Base-by-base conservation (phyloP, 2,329 filamentous ascomycete species). In the Tolypocladium ovalisporum region DNA sequence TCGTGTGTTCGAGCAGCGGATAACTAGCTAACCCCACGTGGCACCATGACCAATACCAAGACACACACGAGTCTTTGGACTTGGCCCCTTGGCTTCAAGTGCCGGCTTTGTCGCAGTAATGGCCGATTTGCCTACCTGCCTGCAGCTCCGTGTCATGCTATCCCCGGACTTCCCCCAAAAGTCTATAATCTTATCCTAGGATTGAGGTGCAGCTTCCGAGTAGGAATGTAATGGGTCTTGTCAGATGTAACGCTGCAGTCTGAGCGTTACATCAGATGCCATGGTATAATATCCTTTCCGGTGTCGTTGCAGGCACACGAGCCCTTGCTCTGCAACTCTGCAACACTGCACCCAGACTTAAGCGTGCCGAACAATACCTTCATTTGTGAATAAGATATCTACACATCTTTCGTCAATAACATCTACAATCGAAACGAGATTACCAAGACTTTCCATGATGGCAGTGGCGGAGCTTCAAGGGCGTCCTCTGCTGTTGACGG, bases 401-500 rank as follows among this genome's bases (percentile, higher is more conserved):
- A n/a, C n/a, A n/a, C n/a, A 29, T 29, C 15, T 3, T 29, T 3
- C 15, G 15, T 47, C 44, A 47, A 27, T 15, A 4, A 10, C 19
- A 17, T 17, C 6, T 6, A 19, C 29, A 10, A 9, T 7, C 17
- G 13, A 27, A 29, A 24, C 7, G 9, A 9, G 29, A 15, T 19
- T 6, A 13, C 15, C 9, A 9, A 9, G 22, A 10, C 8, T 29
- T 24, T 10, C 15, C 10, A 4, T 15, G 4, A 47, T 47, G 44
- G 44, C 44, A 47, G 24, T 7, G 3, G 35, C 24, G 29, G 57
- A 34, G 19, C 52, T 59, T 15, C 19, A 37, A 35, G 75, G 75
- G 39, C 70, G 68, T 37, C 62, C 67, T 17, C 70, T 79, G 27
- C 66, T 79, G 27, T 61, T 70, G 27, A 70, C 74, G 22, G 75